Conservation (phyloP, 1,139 yeast genomes). For the Arxiozyma heterogenica region DNA sequence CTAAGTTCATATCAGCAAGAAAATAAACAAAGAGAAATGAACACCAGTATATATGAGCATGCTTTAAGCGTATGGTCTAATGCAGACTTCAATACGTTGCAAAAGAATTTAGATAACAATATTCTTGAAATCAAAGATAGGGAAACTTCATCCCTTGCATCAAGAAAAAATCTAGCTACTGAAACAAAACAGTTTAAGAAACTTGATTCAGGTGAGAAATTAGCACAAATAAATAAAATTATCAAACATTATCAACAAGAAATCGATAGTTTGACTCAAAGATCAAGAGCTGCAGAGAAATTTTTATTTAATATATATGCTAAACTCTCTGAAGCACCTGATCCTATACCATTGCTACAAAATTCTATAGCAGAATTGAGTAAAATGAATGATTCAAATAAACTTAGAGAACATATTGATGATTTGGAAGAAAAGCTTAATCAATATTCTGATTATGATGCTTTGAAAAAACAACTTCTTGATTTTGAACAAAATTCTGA, state of each 20-base stretch:
- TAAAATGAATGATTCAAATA: constrained; percentile 46
- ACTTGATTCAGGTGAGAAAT: constrained; percentile 54
- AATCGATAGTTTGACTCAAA: constrained; percentile 70
- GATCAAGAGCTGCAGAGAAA: constrained; percentile 66
- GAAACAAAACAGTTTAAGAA: constrained; percentile 78
- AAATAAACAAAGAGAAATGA: constrained; percentile 12
- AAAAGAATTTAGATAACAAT: constrained; percentile 62
- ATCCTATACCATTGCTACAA: constrained; percentile 76
- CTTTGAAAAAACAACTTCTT: constrained; percentile 51
- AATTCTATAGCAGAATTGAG: constrained; percentile 61
- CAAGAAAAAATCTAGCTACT: constrained; percentile 68
- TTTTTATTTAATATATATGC: constrained; percentile 69
- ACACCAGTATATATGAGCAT: constrained; percentile 38
- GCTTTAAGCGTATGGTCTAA: constrained; percentile 75
- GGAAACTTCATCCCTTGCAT: constrained; percentile 56
- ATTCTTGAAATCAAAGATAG: constrained; percentile 64
- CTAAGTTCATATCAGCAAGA: not conserved
- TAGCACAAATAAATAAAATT: constrained; percentile 52
- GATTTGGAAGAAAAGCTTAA: constrained; percentile 53
- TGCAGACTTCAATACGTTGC: constrained; percentile 59
- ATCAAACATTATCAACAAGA: constrained; percentile 81
- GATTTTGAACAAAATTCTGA: constrained; percentile 52
- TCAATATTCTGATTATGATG: constrained; percentile 69
- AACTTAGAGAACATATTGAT: constrained; percentile 46
- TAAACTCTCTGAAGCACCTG: constrained; percentile 81